Base-by-base conservation (phyloP, 129 eudicot genomes). In the Centaurea solstitialis region DNA sequence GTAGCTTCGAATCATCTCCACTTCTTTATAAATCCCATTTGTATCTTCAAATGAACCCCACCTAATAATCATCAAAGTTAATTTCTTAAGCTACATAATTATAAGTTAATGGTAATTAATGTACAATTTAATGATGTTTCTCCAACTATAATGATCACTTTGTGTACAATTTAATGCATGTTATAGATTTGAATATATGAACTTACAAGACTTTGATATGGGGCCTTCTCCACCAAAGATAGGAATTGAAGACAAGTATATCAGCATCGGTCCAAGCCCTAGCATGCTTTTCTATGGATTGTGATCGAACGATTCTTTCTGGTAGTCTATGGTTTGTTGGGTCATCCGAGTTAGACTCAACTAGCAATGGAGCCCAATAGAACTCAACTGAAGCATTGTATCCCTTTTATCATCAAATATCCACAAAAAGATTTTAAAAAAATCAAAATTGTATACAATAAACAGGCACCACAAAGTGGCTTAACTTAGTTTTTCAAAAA, bases 311-410 rank as follows among this genome's bases (percentile, higher is more conserved):
- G n/a, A 91, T 91, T 21, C 96, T 88, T 13, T 91, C 88, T 0
- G 90, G 91, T 57, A 91, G 35, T 18, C 88, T 82, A 79, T 91
- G 96, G 61, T 50, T 76, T 17, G 80, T 83, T 35, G 96, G 96
- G 76, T 91, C 88, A 40, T 91, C 96, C 0, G 93, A 91, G 78
- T 91, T 91, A 18, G 96, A 91, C 76, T 91, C 96, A 12, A 91
- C 93, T 59, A 91, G 76, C 81, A 91, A 81, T 33, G 96, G 96
- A 7, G 90, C 93, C 96, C 96, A 91, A 65, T 91, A 91, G 75
- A 91, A 91, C 53, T 91, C 96, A 7, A 91, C 77, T 11, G 87
- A 80, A 0, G 90, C 96, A 85, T 91, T 91, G 85, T 89, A 91
- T 23, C 79, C 96, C 96, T 90, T 53, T 80, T 80, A 76, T 76